Evolutionary conservation across 202 grass and related monocot species (phyloP), one percentile per base, ranked within the genome.

Genomic region (Elaeis oleifera): DNA sequence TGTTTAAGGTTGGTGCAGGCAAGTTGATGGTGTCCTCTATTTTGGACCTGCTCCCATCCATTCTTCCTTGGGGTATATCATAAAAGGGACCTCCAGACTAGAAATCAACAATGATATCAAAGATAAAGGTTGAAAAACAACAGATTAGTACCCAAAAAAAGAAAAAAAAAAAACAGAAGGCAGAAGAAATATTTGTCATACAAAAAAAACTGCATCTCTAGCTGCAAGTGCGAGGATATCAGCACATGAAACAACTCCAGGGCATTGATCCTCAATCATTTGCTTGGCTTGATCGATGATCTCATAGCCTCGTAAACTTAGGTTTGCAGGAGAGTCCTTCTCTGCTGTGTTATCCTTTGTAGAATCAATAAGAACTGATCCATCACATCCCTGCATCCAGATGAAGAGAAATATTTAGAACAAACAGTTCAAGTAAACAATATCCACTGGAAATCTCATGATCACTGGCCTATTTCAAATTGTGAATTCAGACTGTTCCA

Each of bases 81-180:
- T 92, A 97, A 56, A 66, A 89, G 1, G 92, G 92, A 0, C 92
- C 92, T 0, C 84, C 59, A 0, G 84, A 77, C 83, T 86, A 59
- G 49, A 71, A 57, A 13, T 1, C 48, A 60, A 66, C 4, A 44
- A 44, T 44, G 36, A 44, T 3, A 44, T 44, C 36, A 44, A 44
- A 44, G 7, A 44, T 13, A 44, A 44, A 44, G 11, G 36, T 13
- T 3, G 14, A 44, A 3, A 36, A 44, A 14, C 9, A 44, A 8
- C 36, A 44, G 36, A 44, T 44, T 8, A 44, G 36, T 0, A 13
- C 36, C 26, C 23, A 24, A 1, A 24, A 9, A 36, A 9, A 36
- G 0, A 9, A 9, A 36, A 1, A 9, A 7, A 44, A 6, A 31
- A 31, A 29, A 29, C 26, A 27, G 26, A 44, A 60, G 17, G 5